Base-by-base conservation (phyloP, 768 basidiomycete species). In the Calocera viscosa region DNA sequence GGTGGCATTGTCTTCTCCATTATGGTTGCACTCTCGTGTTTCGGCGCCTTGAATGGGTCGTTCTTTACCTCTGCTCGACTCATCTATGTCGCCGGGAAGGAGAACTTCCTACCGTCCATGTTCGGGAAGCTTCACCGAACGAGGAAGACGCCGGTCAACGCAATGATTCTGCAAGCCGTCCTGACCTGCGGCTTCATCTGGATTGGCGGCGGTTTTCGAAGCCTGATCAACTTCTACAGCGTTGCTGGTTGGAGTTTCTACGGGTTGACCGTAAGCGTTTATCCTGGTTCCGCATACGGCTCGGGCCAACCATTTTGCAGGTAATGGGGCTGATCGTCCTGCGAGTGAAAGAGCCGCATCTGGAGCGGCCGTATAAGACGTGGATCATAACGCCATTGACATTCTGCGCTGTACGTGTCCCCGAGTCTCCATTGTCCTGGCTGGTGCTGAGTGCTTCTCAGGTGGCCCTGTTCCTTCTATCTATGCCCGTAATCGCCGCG, bases 401-500 rank as follows among this genome's bases (percentile, higher is more conserved):
- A 2, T 98, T 98, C 76, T 95, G 93, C 72, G 87, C 82, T 34
- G 91, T 93, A 73, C 68, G 86, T 80, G 2, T 64, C 67, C 69
- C 2, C n/a, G n/a, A n/a, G 33, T 73, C 67, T 67, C 69, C 53
- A 35, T 33, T 68, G 10, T 17, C 40, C 24, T 33, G 24, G 35
- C 16, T 35, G 34, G 26, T 63, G n/a, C 47, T 63, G 26, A 60
- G 2, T 11, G 28, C 38, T 41, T n/a, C 26, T 12, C 67, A 91
- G 89, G 88, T 94, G 12, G 91, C 93, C 1, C 78, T 93, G 64
- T 94, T 94, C 77, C 80, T 98, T 65, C 79, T 99, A 11, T 89
- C 87, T 72, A 95, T 99, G 91, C 94, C 94, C 1, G 81, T 95
- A 64, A 87, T 94, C 67, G 95, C 95, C 1, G 94, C 94, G 24